Evolutionary conservation across 179 eudicot genomes (phyloP).

Genomic region (Silene noctiflora): DNA sequence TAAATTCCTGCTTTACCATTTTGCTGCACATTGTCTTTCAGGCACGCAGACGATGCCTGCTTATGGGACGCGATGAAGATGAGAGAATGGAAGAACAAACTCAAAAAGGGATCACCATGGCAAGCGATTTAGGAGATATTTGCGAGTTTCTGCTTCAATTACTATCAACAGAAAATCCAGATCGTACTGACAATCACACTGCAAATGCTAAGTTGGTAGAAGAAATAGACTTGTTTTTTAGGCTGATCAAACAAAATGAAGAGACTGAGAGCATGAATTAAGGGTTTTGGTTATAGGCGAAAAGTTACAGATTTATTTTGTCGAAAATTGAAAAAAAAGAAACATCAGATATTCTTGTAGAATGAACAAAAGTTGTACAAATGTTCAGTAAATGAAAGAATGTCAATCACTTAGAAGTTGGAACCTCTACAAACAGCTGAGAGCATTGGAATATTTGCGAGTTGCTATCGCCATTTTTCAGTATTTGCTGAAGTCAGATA

Average conservation of each 20-base stretch:
- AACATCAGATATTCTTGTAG: background rate
- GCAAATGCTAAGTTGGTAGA: slow-evolving; percentile 35
- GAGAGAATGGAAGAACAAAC: slow-evolving; percentile 30
- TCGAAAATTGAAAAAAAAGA: background rate
- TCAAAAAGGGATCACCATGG: slow-evolving; percentile 30
- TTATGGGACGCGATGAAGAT: slow-evolving; percentile 38
- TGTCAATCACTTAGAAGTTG: no score
- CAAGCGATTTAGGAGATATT: slow-evolving; percentile 42
- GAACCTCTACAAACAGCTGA: no score
- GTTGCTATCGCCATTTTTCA: background rate
- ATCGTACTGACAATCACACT: slow-evolving; percentile 18
- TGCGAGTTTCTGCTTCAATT: slow-evolving; percentile 49
- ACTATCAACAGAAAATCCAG: slow-evolving; percentile 34
- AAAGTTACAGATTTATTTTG: background rate
- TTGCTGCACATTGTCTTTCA: slow-evolving; percentile 28
- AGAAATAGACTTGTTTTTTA: slow-evolving; percentile 62
- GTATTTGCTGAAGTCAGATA: background rate
- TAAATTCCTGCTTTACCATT: background rate
- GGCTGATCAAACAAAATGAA: slow-evolving; percentile 36
- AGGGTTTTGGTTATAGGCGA: background rate
- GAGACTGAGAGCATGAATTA: slow-evolving; percentile 11
- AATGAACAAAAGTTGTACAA: background rate
- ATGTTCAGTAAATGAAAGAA: no score
- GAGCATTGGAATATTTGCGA: no score
- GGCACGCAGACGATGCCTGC: slow-evolving; percentile 54